Base-by-base conservation (phyloP, 108 stramenopile genomes). In the Cyclostephanos invisitatus region DNA sequence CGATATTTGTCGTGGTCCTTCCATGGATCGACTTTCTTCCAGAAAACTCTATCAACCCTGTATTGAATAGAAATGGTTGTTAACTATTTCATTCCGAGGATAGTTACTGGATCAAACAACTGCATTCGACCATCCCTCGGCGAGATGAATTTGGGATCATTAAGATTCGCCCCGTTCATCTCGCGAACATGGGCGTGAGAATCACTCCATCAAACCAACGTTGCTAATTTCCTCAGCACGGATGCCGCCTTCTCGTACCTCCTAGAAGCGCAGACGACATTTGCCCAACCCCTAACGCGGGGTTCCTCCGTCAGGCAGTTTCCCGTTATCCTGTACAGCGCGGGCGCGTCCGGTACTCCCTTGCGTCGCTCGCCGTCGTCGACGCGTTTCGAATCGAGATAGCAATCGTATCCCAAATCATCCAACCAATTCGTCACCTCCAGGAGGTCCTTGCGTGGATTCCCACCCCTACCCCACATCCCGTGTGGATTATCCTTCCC, bases 211-310 rank as follows among this genome's bases (percentile, higher is more conserved):
- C 58, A 59, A 36, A 59, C 58, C 58, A 59, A 37, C 29, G 58
- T 59, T 0, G 58, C 58, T 35, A 59, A 36, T 17, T 28, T 59
- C n/a, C 58, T 59, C 27, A 59, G 58, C 10, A 14, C 17, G 10
- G 58, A 59, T 59, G 77, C 70, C 29, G 71, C 77, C 42, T 17
- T 67, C 47, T 64, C 65, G 62, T 56, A 78, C 59, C 54, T 78
- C 36, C 77, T 70, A 40, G 64, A 59, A 37, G 70, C 77, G 62
- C 77, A 78, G 72, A 78, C 77, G 14, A 78, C 70, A 64, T 78
- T 78, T 15, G 70, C 70, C 77, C 77, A 78, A n/a, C 77, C 77
- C 46, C 77, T 66, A 5, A 78, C 70, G n/a, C 46, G 66, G 6
- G 77, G 77, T 38, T 78, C 77, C 24, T 53, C 29, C 14, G 44